Evolutionary conservation across 192 early-diverging fungal species (phyloP), one percentile per base, ranked within the genome.

Genomic region (Backusella tuberculispora): DNA sequence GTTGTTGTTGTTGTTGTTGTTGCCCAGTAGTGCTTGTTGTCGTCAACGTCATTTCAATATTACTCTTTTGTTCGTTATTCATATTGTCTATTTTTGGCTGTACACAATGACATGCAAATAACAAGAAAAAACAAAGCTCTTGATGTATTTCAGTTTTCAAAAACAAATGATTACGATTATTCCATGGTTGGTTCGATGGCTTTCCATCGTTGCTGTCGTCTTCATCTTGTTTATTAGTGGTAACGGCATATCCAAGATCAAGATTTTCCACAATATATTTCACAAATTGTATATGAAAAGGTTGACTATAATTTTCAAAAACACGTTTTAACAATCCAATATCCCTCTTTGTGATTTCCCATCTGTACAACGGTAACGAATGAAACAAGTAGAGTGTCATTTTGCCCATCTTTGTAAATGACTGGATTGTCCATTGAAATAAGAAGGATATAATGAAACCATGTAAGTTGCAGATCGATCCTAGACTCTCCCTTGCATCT

Each of bases 361-460:
- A 87, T 24, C 80, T 75, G 3, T 71, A 74, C 12, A 87, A 41
- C 14, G 78, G 82, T 8, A 87, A 65, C 6, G 78, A 80, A 17
- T 75, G 81, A 45, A 87, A 87, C n/a, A 87, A 29, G 60, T 87
- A 87, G 7, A 83, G 78, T 4, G 81, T 74, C 72, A 80, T 80
- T 17, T 76, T 68, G 6, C 76, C 80, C 60, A 87, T 83, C 1
- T 69, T 69, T 12, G 67, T 45, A 26, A 83, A 81, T 42, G 84
- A 46, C 5, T 41, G 48, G 24, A 73, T 73, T 3, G 81, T 83
- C 66, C 80, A 81, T 9, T 65, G 71, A 5, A 87, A 50, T 0
- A 85, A 42, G 19, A 77, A 78, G 0, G 79, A 81, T 2, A 83
- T 69, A 1, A 76, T 64, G 2, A 69, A 45, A 0, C 83, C 76